Evolutionary conservation across 768 basidiomycete genomes (phyloP), one percentile per base, ranked within the genome.

Genomic region (Amanita brunnescens): DNA sequence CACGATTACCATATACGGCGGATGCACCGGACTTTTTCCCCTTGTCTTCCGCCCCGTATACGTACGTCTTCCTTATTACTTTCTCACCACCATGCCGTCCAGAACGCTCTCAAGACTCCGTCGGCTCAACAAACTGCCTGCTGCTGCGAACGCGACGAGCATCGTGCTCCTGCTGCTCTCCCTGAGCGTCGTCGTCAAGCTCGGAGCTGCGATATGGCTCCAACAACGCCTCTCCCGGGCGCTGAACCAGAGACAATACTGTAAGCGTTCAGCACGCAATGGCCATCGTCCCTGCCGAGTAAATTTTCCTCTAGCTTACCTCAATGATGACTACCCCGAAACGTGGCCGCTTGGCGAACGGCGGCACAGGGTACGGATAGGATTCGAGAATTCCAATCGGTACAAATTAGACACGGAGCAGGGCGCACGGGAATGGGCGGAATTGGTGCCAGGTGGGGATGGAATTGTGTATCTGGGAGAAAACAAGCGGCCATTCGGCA

Each of bases 391-490:
- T 37, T 61, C 66, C 2, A 62, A 58, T 34, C 63, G 61, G 39
- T 67, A 63, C 53, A 57, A 52, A 2, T 56, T 67, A 21, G 65
- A 68, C 35, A 59, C 59, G 4, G 51, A 57, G 14, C 61, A 66
- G 26, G 64, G 60, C 6, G 58, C 53, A 9, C 60, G 55, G 10
- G 65, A 70, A 50, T 70, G 68, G 68, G 55, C 52, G 16, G 59
- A 65, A 7, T 52, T 64, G 37, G 58, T 59, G n/a, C 67, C 69
- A 21, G 52, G 52, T 5, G 43, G 56, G 10, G 57, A 65, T 42
- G 66, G 66, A 10, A 55, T 67, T 26, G 54, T 70, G 10, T 56
- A 67, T 54, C 62, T 70, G 6, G 69, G 69, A 6, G 57, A 62
- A 13, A 45, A 65, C 16, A 57, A 57, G 32, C 64, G 61, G 40